Base-by-base conservation (phyloP, 495 filamentous ascomycete genomes). In the Neurospora discreta region DNA sequence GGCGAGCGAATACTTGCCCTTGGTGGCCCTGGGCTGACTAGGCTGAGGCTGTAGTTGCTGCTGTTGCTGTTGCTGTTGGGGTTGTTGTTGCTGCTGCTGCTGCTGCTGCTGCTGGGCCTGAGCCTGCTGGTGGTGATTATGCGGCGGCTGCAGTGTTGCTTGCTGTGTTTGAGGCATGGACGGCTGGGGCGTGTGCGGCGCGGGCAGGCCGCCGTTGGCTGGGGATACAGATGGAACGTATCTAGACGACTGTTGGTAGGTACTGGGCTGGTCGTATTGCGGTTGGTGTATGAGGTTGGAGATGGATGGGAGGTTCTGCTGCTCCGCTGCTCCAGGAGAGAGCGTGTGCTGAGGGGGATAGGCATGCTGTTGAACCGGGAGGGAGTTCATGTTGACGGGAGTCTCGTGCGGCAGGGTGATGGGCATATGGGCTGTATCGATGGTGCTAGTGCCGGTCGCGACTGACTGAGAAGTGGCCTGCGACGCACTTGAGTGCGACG, bases 1-100 rank as follows among this genome's bases (percentile, higher is more conserved):
- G 33, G 84, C 85, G 72, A 98, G 88, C 16, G 93, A 91, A 81
- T 99, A 99, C 85, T 98, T 98, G n/a, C 96, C 96, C 86, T 97
- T 97, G 67, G 95, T 99, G 72, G 89, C 87, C 73, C 95, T 87
- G 81, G 72, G 39, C 72, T 76, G 75, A n/a, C 70, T 36, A 33
- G 72, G 74, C 43, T 73, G 75, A 44, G 70, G 68, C 44, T 74
- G 73, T 60, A 75, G 75, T 68, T 65, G 72, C 26, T 77, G 73
- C 23, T 77, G 71, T 10, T 68, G 72, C 15, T 78, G 75, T 10
- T 68, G 39, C 36, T 75, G 75, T 58, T 74, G 71, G 18, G 77
- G 80, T 33, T 71, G 72, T 18, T 71, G 77, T 7, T 72, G 72
- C 15, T 43, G 42, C 6, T 6, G 42, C n/a, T 74, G 77, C 16